Base-by-base conservation (phyloP, 2,329 filamentous ascomycete species). In the Trichoderma atroviride region DNA sequence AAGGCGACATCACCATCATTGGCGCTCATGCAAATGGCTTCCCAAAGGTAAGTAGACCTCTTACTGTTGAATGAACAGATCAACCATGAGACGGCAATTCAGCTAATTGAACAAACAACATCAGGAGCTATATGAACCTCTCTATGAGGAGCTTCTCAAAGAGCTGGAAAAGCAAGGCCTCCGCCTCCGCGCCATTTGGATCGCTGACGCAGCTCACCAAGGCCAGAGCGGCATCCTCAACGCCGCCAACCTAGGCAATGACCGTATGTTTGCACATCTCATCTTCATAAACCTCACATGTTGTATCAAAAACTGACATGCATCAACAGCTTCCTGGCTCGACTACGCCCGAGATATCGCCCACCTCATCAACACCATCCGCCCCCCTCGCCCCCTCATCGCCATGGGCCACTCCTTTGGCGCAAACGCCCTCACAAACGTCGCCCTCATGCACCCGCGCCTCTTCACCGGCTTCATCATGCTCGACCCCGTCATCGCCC, bases 331-430 rank as follows among this genome's bases (percentile, higher is more conserved):
- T 43, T 89, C 88, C 74, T 98, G 94, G 94, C 86, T 90, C 72
- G 95, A 98, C 80, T 90, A 96, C 78, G 83, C 92, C 57, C 89
- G 94, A 58, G 95, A 98, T 79, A 87, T 97, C 4, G 85, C 96
- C 22, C 89, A 95, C 76, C 87, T 97, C 80, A 86, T 96, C 81
- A 97, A 97, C 80, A 85, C 88, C 66, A 95, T 97, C 81, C 91
- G 93, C 53, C 82, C 85, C 86, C 91, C 92, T 14, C 91, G 91
- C 0, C 95, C 95, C 1, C 83, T 97, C 24, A 81, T 97, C 72
- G 94, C 92, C 69, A 80, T 98, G 33, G 95, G 93, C 19, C 95
- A 98, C 81, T 97, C 93, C 74, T 94, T 97, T 84, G 95, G 95
- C 74, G 94, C 87, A 72, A 88, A 87, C 76, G 87, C 92, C 70